Conservation (phyloP, 2,329 filamentous ascomycete species). For the Trichoderma pleuroti region DNA sequence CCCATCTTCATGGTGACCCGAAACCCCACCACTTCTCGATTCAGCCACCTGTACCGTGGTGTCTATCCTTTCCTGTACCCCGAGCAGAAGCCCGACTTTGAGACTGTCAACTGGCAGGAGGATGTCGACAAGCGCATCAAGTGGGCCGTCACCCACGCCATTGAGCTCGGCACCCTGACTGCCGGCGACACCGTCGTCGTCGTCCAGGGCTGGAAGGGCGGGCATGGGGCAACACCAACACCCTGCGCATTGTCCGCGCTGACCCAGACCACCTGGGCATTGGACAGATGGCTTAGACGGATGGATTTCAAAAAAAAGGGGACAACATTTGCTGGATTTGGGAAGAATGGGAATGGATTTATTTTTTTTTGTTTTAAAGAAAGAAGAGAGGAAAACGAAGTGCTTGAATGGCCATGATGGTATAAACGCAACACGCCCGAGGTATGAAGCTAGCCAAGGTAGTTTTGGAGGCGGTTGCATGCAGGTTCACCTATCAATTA, state of each 20-base stretch:
- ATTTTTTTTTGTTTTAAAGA: neutral
- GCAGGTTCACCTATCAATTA: slow-evolving; percentile 11
- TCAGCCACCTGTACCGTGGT: slow-evolving; percentile 92
- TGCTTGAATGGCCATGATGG: slow-evolving; percentile 18
- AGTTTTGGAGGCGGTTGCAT: slow-evolving; percentile 1
- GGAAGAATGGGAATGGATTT: slow-evolving; percentile 18
- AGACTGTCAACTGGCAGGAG: slow-evolving; percentile 92
- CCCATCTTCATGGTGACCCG: slow-evolving; percentile 99
- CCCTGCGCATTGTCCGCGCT: slow-evolving; percentile 61
- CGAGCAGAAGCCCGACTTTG: slow-evolving; percentile 92
- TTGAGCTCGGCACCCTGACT: slow-evolving; percentile 73
- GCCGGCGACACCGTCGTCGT: slow-evolving; percentile 74
- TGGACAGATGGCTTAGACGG: slow-evolving; percentile 38
- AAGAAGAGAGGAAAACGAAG: slow-evolving; percentile 23
- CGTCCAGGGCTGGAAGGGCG: slow-evolving; percentile 87
- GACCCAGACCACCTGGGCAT: slow-evolving; percentile 57
- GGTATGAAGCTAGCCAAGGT: neutral
- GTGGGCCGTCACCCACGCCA: slow-evolving; percentile 88
- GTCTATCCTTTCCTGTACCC: slow-evolving; percentile 97
- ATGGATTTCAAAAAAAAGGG: slow-evolving; percentile 10
- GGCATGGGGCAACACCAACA: slow-evolving; percentile 92
- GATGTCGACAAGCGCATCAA: slow-evolving; percentile 96
- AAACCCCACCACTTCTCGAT: slow-evolving; percentile 77
- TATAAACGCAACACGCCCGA: neutral
- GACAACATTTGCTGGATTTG: neutral